Evolutionary conservation across 192 early-diverging fungal species (phyloP).

Genomic region (Phlyctochytrium arcticum): DNA sequence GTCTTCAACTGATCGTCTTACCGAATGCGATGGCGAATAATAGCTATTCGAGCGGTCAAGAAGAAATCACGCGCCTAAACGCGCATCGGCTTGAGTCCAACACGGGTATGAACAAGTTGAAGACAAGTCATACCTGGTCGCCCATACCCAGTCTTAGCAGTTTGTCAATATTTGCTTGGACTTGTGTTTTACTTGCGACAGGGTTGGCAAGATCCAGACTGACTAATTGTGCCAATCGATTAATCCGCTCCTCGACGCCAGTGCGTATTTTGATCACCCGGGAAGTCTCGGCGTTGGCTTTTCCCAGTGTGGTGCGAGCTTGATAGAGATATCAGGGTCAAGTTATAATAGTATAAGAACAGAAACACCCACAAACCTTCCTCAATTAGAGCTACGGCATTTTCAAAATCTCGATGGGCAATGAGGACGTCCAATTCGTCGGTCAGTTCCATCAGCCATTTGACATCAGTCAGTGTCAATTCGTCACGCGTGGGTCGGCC

Average conservation of each 20-base stretch:
- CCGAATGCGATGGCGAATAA: slow-evolving; percentile 74
- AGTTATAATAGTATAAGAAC: not conserved
- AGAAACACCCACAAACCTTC: slow-evolving; percentile 44
- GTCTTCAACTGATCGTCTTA: too few species aligned
- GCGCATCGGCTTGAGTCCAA: not conserved
- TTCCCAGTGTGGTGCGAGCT: slow-evolving; percentile 16
- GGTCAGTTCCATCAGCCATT: slow-evolving; percentile 69
- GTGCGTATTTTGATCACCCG: slow-evolving; percentile 26
- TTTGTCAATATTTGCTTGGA: slow-evolving; percentile 74
- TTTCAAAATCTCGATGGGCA: slow-evolving; percentile 85
- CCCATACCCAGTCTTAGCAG: slow-evolving; percentile 72
- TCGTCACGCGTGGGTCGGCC: slow-evolving; percentile 5
- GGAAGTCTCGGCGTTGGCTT: slow-evolving; percentile 25
- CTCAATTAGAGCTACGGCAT: slow-evolving; percentile 67
- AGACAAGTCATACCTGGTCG: slow-evolving; percentile 47
- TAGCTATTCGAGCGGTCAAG: slow-evolving; percentile 66
- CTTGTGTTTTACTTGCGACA: slow-evolving; percentile 73
- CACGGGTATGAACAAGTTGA: not conserved
- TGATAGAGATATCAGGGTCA: not conserved
- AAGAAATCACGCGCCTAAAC: slow-evolving; percentile 81
- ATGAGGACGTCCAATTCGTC: slow-evolving; percentile 92
- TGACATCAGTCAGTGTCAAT: slow-evolving; percentile 22
- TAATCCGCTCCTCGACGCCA: slow-evolving; percentile 37
- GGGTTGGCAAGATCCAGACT: slow-evolving; percentile 75
- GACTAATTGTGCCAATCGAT: slow-evolving; percentile 49